Percentiles rank a stretch among this genome's conserved stretches.
Evolutionary conservation across 2,329 filamentous ascomycete species (phyloP).

Genomic region (Chrysoporthe austroafricana): DNA sequence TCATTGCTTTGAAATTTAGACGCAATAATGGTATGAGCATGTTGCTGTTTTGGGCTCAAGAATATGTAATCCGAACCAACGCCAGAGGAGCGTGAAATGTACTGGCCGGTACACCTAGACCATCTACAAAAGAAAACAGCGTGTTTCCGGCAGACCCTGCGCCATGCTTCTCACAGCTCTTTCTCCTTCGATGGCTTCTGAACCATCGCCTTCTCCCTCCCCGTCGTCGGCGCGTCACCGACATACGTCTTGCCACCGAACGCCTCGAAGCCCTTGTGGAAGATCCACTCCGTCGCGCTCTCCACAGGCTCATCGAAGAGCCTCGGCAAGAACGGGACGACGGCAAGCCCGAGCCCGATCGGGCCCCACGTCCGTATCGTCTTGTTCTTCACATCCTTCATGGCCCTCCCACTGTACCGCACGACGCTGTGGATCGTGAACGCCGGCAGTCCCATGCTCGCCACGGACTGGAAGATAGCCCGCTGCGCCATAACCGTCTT

Average conservation of each 20-base stretch:
- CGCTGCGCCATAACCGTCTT: slow-evolving; percentile 89
- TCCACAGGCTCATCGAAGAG: slow-evolving; percentile 94
- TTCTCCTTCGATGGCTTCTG: slow-evolving; percentile 49
- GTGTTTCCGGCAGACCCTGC: slow-evolving; percentile 11
- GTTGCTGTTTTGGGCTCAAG: not conserved
- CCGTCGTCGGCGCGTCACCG: slow-evolving; percentile 57
- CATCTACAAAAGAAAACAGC: slow-evolving; percentile 13
- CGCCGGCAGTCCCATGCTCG: slow-evolving; percentile 91
- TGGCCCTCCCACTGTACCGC: slow-evolving; percentile 80
- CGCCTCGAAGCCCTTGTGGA: slow-evolving; percentile 78
- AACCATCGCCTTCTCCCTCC: slow-evolving; percentile 52
- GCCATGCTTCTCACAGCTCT: slow-evolving; percentile 40
- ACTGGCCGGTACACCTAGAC: not conserved
- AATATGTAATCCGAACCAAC: not conserved
- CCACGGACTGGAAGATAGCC: slow-evolving; percentile 86
- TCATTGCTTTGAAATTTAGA: not conserved
- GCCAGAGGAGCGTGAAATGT: slow-evolving; percentile 10
- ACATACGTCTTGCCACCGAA: slow-evolving; percentile 67
- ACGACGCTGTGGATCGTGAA: slow-evolving; percentile 95
- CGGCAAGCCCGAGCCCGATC: slow-evolving; percentile 78
- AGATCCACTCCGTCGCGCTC: slow-evolving; percentile 85
- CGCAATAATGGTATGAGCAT: not conserved
- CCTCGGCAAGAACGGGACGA: slow-evolving; percentile 82
- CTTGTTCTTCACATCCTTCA: slow-evolving; percentile 81
- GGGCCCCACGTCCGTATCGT: slow-evolving; percentile 82